A percentile compares a stretch with the other conserved stretches of the same genome.
Conservation (phyloP, 176 grass and related monocot species). For the Ananas comosus region DNA sequence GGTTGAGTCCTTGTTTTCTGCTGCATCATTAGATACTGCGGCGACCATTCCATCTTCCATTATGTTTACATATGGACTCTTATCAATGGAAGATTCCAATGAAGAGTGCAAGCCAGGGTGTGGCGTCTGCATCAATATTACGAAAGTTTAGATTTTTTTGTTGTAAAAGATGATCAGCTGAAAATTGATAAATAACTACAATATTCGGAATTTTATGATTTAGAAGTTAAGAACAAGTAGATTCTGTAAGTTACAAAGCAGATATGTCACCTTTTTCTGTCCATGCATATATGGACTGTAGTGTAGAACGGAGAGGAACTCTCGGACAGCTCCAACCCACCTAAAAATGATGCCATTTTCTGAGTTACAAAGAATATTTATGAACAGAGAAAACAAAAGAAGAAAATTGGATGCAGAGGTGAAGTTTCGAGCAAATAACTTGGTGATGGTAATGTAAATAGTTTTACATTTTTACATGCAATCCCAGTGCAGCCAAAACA, state of each 20-base stretch:
- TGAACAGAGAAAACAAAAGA: neutral
- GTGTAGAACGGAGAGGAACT: conserved; percentile 65
- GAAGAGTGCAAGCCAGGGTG: conserved; percentile 47
- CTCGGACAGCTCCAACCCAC: conserved; percentile 73
- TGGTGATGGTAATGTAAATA: too few species aligned
- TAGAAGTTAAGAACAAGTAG: too few species aligned
- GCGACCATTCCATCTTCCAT: conserved; percentile 75
- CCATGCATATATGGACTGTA: conserved; percentile 63
- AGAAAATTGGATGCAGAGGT: neutral
- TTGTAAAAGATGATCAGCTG: too few species aligned
- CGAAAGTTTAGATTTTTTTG: neutral
- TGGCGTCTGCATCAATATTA: conserved; percentile 38
- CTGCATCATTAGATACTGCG: conserved; percentile 35
- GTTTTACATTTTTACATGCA: too few species aligned
- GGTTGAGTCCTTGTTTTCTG: neutral
- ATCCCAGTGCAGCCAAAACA: too few species aligned
- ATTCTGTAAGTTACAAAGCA: too few species aligned
- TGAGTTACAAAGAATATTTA: neutral
- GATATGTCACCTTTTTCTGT: conserved; percentile 36
- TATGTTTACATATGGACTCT: conserved; percentile 77
- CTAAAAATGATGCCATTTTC: conserved; percentile 34
- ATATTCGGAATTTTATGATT: conserved; percentile 16
- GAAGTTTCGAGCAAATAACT: too few species aligned
- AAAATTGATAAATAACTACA: neutral
- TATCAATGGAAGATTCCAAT: conserved; percentile 68